A percentile compares a stretch with the other conserved stretches of the same genome.
Evolutionary conservation across 179 eudicot species (phyloP).

Genomic region (Sideroxylon spinosum): DNA sequence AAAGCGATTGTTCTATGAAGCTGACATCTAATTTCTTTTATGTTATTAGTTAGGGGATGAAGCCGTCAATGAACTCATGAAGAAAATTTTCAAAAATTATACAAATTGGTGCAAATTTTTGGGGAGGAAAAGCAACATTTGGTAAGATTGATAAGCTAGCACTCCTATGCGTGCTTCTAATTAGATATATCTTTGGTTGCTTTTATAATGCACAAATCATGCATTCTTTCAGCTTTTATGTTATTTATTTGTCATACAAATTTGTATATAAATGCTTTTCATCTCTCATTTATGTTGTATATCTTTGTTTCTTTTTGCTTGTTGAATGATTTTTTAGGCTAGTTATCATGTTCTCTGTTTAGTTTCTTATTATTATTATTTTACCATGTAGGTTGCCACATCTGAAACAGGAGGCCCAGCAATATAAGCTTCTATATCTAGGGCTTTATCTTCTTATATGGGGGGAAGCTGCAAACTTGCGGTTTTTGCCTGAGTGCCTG

Average conservation of each 20-base stretch:
- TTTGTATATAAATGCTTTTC: not conserved
- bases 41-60: conserved; percentile 58
- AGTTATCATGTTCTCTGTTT: not conserved
- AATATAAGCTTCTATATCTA: conserved; percentile 75
- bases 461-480: conserved; percentile 96
- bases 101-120: conserved; percentile 96
- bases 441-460: conserved; percentile 94
- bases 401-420: conserved; percentile 88
- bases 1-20: not conserved
- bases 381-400: conserved; percentile 67
- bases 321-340: not conserved
- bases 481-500: conserved; percentile 96
- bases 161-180: not conserved
- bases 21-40: conserved; percentile 1
- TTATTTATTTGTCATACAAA: not conserved
- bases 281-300: not conserved
- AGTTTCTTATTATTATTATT: not conserved
- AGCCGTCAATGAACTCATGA: conserved; percentile 80
- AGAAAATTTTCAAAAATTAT: conserved; percentile 90
- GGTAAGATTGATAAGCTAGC: conserved; percentile 40
- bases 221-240: not conserved
- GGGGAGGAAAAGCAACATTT: conserved; percentile 68
- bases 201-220: not conserved
- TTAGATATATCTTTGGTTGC: not conserved
- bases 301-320: conserved; percentile 4